Base-by-base conservation (phyloP, 169 alveolate genomes). In the Babesia ovata region DNA sequence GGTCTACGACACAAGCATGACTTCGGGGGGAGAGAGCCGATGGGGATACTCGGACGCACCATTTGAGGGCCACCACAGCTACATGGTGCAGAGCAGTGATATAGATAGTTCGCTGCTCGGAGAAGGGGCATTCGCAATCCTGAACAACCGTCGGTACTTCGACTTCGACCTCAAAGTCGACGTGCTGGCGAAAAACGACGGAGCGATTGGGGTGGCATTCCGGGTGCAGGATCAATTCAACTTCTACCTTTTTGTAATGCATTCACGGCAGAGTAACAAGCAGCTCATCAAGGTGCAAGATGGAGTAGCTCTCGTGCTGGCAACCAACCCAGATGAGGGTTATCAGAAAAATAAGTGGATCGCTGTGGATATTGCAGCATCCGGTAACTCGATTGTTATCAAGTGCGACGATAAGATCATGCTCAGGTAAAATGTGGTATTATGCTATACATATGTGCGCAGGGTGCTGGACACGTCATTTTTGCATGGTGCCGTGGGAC, bases 41-140 rank as follows among this genome's bases (percentile, higher is more conserved):
- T 94, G 97, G 97, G 97, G 97, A 59, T 94, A 93, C 65, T 84
- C 95, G 36, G 88, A 90, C 49, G 67, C 95, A 36, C 93, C 93
- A 50, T 79, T 94, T 49, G 84, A 88, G 14, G 95, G 95, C 17
- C 91, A 90, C 49, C 58, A 72, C 36, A 85, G 85, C 54, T 74
- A 91, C 48, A 67, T 94, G 46, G 97, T 94, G 12, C 97, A 94
- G 71, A 89, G 91, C 56, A 86, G 92, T 21, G 86, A 88, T 58
- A 84, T 94, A 2, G 87, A 84, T 29, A 91, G 92, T 26, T 79
- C 72, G 49, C 74, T 84, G 49, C 85, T 87, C 29, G 91, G 90
- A 19, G 94, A 93, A 70, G 97, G 97, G 19, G 71, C 94, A 22
- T 93, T 63, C 61, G 96, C 96, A 0, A 76, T 89, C 67, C 76